A percentile compares a stretch with the other conserved stretches of the same genome.
These are phyloP conservation scores for Cladophialophora chaetospira DNA, from an alignment of 2,329 filamentous ascomycete species.

Conservation along the genomic window DNA sequence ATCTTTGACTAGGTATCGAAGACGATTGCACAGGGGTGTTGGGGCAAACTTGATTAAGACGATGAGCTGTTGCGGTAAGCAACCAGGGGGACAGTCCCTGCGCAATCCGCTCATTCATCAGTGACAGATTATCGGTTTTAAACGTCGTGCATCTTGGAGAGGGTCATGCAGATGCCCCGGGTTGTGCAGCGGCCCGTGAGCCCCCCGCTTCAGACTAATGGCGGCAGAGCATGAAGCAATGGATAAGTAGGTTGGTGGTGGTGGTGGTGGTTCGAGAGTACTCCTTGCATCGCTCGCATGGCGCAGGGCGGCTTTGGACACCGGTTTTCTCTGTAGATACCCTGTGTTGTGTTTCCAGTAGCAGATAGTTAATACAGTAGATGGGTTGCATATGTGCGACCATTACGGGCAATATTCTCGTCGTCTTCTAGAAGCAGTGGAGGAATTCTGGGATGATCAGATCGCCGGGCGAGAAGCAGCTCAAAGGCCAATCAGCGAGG, in stretches of 20 bases:
- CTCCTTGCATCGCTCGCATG: conserved; percentile 23
- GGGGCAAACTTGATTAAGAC: neutral
- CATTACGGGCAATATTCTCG: conserved; percentile 10
- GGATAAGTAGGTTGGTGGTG: neutral
- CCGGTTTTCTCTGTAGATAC: conserved; percentile 30
- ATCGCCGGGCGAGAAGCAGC: neutral
- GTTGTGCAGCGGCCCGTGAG: too few species aligned
- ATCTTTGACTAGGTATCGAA: conserved; percentile 47
- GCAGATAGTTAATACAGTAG: conserved; percentile 7
- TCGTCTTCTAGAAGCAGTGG: conserved; percentile 30
- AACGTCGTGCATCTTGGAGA: neutral
- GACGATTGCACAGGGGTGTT: neutral
- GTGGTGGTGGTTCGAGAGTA: neutral
- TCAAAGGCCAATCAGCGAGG: neutral
- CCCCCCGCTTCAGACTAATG: too few species aligned
- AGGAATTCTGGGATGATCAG: neutral
- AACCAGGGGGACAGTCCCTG: neutral
- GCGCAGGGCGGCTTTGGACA: conserved; percentile 27
- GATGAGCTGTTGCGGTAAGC: neutral
- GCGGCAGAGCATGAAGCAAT: too few species aligned
- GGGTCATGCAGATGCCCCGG: neutral
- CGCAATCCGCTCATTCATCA: neutral
- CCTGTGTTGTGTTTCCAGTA: conserved; percentile 25
- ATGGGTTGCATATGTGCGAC: neutral
- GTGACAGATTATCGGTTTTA: neutral